A percentile compares a stretch with the other conserved stretches of the same genome.
phyloP scores from a whole-genome alignment of 2,329 filamentous ascomycete species.

The Trichoderma oligosporum region DNA sequence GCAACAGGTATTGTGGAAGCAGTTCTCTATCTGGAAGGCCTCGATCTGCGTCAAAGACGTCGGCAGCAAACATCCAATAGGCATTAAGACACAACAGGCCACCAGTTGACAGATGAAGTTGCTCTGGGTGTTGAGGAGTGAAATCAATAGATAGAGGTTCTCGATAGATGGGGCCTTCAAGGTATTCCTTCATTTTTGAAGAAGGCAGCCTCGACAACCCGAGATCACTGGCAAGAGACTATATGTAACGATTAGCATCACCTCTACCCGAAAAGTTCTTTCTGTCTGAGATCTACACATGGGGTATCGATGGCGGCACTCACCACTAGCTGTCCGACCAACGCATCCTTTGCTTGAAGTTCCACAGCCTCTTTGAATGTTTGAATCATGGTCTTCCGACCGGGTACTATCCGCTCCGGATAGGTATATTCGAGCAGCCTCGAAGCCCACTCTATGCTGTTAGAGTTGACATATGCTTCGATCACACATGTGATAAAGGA shows the following conservation, averaged over 20 bases:
- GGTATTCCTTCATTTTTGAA: slow-evolving; percentile 44
- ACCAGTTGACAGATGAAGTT: slow-evolving; percentile 55
- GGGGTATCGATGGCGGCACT: slow-evolving; percentile 26
- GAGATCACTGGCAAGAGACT: slow-evolving; percentile 62
- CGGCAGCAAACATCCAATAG: slow-evolving; percentile 60
- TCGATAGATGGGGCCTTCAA: slow-evolving; percentile 39
- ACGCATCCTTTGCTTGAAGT: slow-evolving; percentile 58
- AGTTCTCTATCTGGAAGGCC: slow-evolving; percentile 51
- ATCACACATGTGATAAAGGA: slow-evolving; percentile 75
- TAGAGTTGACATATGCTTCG: slow-evolving; percentile 65
- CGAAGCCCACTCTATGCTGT: slow-evolving; percentile 58
- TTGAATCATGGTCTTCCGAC: slow-evolving; percentile 58
- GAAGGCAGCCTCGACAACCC: slow-evolving; percentile 48
- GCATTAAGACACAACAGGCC: slow-evolving; percentile 57
- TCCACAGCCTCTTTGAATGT: slow-evolving; percentile 61
- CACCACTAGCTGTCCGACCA: slow-evolving; percentile 70
- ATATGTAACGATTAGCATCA: slow-evolving; percentile 27
- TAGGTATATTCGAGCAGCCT: slow-evolving; percentile 65
- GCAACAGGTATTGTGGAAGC: slow-evolving; percentile 59
- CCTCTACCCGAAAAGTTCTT: background rate
- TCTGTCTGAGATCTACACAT: background rate
- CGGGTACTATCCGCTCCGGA: slow-evolving; percentile 60
- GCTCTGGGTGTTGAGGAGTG: slow-evolving; percentile 45
- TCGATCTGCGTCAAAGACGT: slow-evolving; percentile 57
- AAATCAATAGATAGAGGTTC: slow-evolving; percentile 47